Evolutionary conservation across 2,329 filamentous ascomycete genomes (phyloP), one percentile per base, ranked within the genome.

Genomic region (Raffaelea albimanens): DNA sequence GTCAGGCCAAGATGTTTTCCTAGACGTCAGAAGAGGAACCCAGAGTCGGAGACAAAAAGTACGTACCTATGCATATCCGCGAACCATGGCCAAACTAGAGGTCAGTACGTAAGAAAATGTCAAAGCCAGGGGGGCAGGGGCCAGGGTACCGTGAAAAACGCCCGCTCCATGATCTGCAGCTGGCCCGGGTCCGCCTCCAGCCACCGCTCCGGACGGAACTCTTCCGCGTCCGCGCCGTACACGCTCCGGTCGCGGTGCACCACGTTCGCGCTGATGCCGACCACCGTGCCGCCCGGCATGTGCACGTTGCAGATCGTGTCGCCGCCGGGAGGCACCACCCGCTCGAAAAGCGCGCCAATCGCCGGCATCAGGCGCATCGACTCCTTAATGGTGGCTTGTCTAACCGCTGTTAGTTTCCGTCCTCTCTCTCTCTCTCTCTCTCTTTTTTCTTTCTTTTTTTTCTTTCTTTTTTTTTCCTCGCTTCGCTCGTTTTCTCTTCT

Each of bases 301-400:
- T 61, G 54, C 3, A 55, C 56, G 3, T 56, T 5, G 67, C 55
- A 1, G 34, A 38, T 38, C 7, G n/a, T 7, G 18, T 8, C 34
- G 18, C 71, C 68, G 5, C 55, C 58, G 0, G 54, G 40, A 1
- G 73, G 74, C 0, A 76, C 73, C n/a, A 71, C 57, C 1, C 76
- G 70, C 55, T 77, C 71, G 16, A 78, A 62, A 4, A 67, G 57
- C 53, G 75, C 64, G 10, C 64, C 67, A 2, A 76, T 62, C 2
- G 63, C 65, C 1, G 75, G 72, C 51, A 75, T 70, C 11, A 75
- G 58, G 3, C 75, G 67, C 52, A 71, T 59, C 1, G 69, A 64
- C 56, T 81, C 77, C 19, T 68, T 70, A 18, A 79, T 64, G 2
- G 74, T 68, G 3, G 74, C 74, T 40, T 71, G 64, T n/a, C n/a